Conservation (phyloP, 306 rosid genomes). For the Potentilla sterilis region DNA sequence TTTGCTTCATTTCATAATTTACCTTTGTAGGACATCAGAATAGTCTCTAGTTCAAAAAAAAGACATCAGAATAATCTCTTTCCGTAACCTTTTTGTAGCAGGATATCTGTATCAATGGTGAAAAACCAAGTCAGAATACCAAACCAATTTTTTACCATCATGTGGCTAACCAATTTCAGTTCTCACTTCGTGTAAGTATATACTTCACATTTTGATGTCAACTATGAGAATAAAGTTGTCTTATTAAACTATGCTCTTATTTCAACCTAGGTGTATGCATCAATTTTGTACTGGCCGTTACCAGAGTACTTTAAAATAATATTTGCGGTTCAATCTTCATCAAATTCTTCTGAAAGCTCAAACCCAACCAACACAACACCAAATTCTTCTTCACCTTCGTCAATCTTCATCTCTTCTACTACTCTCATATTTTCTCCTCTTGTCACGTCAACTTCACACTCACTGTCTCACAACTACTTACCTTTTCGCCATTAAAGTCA, state of each 20-base stretch:
- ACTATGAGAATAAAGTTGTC: conserved; percentile 2
- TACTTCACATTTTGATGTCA: conserved; percentile 6
- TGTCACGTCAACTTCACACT: neutral
- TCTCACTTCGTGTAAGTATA: conserved; percentile 79
- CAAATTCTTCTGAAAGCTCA: neutral
- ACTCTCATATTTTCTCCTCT: neutral
- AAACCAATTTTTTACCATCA: conserved; percentile 51
- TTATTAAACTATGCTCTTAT: conserved; percentile 14
- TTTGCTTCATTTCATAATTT: conserved; percentile 11
- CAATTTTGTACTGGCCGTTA: conserved; percentile 75
- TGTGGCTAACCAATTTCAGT: conserved; percentile 55
- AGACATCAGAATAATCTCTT: neutral
- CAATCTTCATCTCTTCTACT: neutral
- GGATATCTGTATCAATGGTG: conserved; percentile 76
- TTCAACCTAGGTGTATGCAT: conserved; percentile 65
- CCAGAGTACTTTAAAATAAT: conserved; percentile 54
- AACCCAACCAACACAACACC: neutral
- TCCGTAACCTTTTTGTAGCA: conserved; percentile 25
- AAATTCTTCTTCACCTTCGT: too few relatives aligned
- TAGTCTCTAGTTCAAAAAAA: too few relatives aligned
- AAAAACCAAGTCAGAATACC: conserved; percentile 34
- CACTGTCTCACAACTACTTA: neutral
- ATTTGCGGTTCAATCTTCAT: too few relatives aligned
- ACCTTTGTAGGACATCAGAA: too few relatives aligned
- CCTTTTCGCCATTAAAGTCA: neutral